phyloP scores from a whole-genome alignment of 2,329 filamentous ascomycete species.

The Apiospora kogelbergensis region DNA sequence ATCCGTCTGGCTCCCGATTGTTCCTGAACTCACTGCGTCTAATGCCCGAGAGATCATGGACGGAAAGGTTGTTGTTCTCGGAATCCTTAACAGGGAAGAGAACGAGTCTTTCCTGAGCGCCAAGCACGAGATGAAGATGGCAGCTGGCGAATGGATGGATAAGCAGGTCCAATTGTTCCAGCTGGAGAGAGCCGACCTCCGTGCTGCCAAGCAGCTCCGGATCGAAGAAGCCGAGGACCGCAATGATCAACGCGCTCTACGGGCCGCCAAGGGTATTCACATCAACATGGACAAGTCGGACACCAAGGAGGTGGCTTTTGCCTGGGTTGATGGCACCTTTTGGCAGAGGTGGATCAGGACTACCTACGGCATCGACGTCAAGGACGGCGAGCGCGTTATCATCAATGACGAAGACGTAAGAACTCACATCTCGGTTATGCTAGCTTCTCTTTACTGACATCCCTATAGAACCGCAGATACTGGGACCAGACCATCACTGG shows the following conservation, averaged over 20 bases:
- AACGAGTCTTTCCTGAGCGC: slow-evolving; percentile 75
- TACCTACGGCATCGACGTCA: slow-evolving; percentile 91
- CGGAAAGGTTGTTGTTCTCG: slow-evolving; percentile 90
- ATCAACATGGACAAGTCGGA: slow-evolving; percentile 89
- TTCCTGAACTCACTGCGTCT: slow-evolving; percentile 86
- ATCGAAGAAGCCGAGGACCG: slow-evolving; percentile 96
- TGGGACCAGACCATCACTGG: slow-evolving; percentile 92
- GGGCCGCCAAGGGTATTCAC: slow-evolving; percentile 84
- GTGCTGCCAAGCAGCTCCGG: slow-evolving; percentile 90
- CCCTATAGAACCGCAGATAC: slow-evolving; percentile 76
- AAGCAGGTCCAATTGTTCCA: slow-evolving; percentile 91
- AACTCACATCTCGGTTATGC: slow-evolving; percentile 21
- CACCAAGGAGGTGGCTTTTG: slow-evolving; percentile 88
- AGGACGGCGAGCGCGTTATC: slow-evolving; percentile 85
- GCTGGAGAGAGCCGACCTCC: slow-evolving; percentile 86
- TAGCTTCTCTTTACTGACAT: slow-evolving; percentile 33
- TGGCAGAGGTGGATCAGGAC: slow-evolving; percentile 96
- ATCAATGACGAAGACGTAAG: slow-evolving; percentile 97
- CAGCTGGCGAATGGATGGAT: slow-evolving; percentile 97
- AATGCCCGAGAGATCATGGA: slow-evolving; percentile 96
- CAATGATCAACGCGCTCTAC: slow-evolving; percentile 81
- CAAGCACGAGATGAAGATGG: slow-evolving; percentile 90
- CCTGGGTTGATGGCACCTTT: slow-evolving; percentile 95
- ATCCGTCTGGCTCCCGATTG: slow-evolving; percentile 91
- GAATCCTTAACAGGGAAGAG: slow-evolving; percentile 78